Percentiles rank a stretch among this genome's conserved stretches.
phyloP scores from a whole-genome alignment of 139 green algal species.

The Yamagishiella unicocca region DNA sequence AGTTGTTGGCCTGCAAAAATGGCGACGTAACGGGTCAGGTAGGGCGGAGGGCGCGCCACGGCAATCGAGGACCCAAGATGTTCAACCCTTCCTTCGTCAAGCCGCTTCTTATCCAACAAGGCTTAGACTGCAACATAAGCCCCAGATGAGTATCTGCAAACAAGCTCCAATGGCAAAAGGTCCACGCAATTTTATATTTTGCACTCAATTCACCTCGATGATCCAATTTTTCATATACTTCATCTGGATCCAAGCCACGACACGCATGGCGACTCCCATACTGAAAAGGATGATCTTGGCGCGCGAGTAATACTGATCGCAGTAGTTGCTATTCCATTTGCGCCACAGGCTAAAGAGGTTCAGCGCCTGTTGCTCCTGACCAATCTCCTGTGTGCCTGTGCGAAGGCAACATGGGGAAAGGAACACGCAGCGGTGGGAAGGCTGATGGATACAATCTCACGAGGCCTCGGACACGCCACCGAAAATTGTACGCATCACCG shows the following conservation, averaged over 20 bases:
- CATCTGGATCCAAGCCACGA: constrained; percentile 1
- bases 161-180: no score
- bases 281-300: not conserved
- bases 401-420: not conserved
- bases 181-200: no score
- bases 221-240: not conserved
- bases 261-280: not conserved
- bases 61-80: no score
- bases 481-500: not conserved
- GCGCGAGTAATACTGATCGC: not conserved
- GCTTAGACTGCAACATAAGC: no score
- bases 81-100: no score
- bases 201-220: no score
- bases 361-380: not conserved
- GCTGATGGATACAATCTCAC: not conserved
- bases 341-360: not conserved
- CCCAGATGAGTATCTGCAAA: no score
- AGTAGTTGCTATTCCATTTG: not conserved
- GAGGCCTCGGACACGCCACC: not conserved
- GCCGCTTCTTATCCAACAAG: no score
- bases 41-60: no score
- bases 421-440: not conserved
- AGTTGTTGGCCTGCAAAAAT: no score
- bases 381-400: not conserved
- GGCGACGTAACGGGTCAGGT: no score